Evolutionary conservation across 805 yeast genomes (phyloP), one percentile per base, ranked within the genome.

Genomic region (Spathaspora hagerdaliae): DNA sequence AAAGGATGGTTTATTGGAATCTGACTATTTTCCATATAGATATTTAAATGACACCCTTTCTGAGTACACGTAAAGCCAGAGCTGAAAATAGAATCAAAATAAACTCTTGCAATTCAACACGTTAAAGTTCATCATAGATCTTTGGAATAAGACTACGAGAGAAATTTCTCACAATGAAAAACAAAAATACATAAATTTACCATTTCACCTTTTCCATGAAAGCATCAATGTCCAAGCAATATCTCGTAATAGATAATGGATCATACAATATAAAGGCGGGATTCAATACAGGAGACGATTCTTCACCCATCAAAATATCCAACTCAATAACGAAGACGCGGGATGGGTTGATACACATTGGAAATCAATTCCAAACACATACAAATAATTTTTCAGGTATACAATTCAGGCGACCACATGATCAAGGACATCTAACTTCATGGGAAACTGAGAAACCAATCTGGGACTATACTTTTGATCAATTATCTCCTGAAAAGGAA

Each of bases 381-480:
- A 79, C 92, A 39, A 79, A 77, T 48, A 94, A 90, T 58, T 82
- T 81, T 33, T 81, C 95, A 0, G 87, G 90, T 0, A 74, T 91
- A 6, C 75, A 76, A 15, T 79, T 85, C 63, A 77, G 85, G 49
- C 71, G 98, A 45, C 97, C 99, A 0, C 81, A 81, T 46, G 97
- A 90, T 51, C 82, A 84, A 53, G 97, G 97, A 42, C 95, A 91
- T 53, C 68, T 94, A 42, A 81, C 83, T 0, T 87, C 92, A 34
- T 94, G 98, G 99, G 96, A 88, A 51, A 68, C 87, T 2, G 90
- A 94, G 59, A 85, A 85, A 56, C 83, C 85, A 19, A 77, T 94
- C 1, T 94, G 98, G 99, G 98, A 94, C 61, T 81, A 85, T 52
- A 75, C 84, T 6, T 73, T 89, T 59, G 76, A 60, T 34, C 46